Conservation (phyloP, 768 basidiomycete species). For the Lepiota subincarnata region DNA sequence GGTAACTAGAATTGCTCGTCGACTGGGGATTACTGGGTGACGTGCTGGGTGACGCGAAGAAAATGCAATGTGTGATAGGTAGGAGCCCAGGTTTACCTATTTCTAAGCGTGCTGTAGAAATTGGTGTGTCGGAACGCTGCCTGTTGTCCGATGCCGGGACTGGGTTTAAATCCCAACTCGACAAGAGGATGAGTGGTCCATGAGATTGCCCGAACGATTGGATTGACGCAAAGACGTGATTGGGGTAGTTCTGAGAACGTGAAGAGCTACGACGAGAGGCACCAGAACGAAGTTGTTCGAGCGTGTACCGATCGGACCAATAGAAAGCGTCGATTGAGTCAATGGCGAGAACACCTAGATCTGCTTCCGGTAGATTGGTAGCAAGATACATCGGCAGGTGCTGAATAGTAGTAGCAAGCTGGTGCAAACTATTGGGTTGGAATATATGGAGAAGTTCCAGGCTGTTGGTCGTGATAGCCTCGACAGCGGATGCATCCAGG, state of each 20-base stretch:
- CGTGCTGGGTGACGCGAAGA: background rate
- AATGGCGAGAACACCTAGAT: slow-evolving; percentile 63
- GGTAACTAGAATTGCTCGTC: background rate
- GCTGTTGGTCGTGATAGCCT: slow-evolving; percentile 21
- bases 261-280: slow-evolving; percentile 10
- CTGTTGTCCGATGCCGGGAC: slow-evolving; percentile 2
- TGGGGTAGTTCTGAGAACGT: slow-evolving; percentile 21
- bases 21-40: background rate
- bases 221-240: slow-evolving; percentile 44
- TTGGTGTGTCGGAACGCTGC: background rate
- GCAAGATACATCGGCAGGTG: slow-evolving; percentile 54
- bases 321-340: slow-evolving; percentile 77
- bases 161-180: slow-evolving; percentile 16
- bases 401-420: slow-evolving; percentile 65
- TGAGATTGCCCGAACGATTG: slow-evolving; percentile 11
- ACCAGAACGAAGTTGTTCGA: slow-evolving; percentile 45
- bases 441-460: slow-evolving; percentile 65
- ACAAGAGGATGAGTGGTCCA: slow-evolving; percentile 14
- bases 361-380: slow-evolving; percentile 41
- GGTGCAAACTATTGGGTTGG: slow-evolving; percentile 57
- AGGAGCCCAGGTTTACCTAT: background rate
- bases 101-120: background rate
- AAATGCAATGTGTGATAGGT: background rate
- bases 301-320: slow-evolving; percentile 69
- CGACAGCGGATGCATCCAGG: slow-evolving; percentile 15